Percentiles rank a stretch among this genome's conserved stretches.
phyloP scores from a whole-genome alignment of 1,284 basidiomycete genomes.

The Cutaneotrichosporon cyanovorans region DNA sequence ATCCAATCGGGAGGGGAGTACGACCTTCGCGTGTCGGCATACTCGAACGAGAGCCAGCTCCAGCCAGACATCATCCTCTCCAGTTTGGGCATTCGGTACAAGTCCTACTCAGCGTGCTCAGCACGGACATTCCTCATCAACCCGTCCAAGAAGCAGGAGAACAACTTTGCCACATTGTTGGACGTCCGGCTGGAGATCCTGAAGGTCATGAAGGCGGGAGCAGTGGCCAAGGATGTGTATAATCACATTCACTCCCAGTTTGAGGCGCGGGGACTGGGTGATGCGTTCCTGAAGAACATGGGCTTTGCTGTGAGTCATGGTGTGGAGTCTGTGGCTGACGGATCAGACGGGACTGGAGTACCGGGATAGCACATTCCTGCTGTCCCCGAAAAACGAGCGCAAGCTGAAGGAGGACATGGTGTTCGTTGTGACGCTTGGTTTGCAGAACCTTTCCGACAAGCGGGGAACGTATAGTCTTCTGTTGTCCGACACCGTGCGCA shows the following conservation, averaged over 20 bases:
- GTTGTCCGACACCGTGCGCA: slow-evolving; percentile 78
- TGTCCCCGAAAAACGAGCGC: slow-evolving; percentile 72
- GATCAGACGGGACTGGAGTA: slow-evolving; percentile 88
- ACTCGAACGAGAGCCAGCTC: slow-evolving; percentile 74
- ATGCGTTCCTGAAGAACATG: slow-evolving; percentile 77
- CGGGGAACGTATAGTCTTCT: slow-evolving; percentile 76
- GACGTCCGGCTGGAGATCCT: slow-evolving; percentile 72
- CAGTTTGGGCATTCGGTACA: slow-evolving; percentile 84
- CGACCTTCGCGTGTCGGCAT: slow-evolving; percentile 77
- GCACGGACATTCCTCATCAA: slow-evolving; percentile 92
- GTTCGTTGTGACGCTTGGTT: slow-evolving; percentile 74
- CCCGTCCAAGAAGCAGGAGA: slow-evolving; percentile 83
- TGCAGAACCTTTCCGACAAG: slow-evolving; percentile 66
- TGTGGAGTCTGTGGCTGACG: slow-evolving; percentile 7
- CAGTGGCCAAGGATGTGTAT: slow-evolving; percentile 69
- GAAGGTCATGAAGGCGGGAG: slow-evolving; percentile 71
- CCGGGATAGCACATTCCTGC: slow-evolving; percentile 75
- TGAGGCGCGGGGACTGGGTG: slow-evolving; percentile 70
- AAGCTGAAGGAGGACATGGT: slow-evolving; percentile 73
- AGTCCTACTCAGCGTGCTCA: slow-evolving; percentile 84
- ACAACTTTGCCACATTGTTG: slow-evolving; percentile 70
- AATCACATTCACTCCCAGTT: slow-evolving; percentile 66
- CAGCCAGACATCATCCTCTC: slow-evolving; percentile 87
- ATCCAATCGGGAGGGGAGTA: slow-evolving; percentile 91
- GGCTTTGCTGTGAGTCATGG: slow-evolving; percentile 67